Base-by-base conservation (phyloP, 2,329 filamentous ascomycete species). In the Curvularia lunata region DNA sequence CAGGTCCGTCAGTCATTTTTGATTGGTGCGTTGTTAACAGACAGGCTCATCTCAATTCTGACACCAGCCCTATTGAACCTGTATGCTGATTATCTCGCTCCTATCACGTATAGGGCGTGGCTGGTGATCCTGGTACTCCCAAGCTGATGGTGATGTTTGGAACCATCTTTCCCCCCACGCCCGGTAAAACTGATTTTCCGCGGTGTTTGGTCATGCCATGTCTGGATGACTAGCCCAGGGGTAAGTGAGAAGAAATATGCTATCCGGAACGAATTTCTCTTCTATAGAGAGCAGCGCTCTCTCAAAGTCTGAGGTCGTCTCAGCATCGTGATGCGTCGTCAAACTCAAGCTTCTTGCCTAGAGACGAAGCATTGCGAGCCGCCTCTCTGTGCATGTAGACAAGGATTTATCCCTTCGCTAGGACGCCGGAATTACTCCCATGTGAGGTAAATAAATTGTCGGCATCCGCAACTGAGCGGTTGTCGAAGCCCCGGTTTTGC, bases 281-380 rank as follows among this genome's bases (percentile, higher is more conserved):
- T 5, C 19, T 27, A n/a, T 9, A 48, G 32, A 40, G 32, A 47
- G 12, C 4, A 30, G 23, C 7, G n/a, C n/a, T 19, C 6, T 10
- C 27, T 27, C 34, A 10, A 23, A 32, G 25, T 23, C 40, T 13
- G 19, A 16, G 12, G 18, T 5, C n/a, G 13, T 27, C 38, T 10
- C 18, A 18, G 34, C 23, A 27, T 34, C 12, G 37, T 50, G 32
- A 49, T 48, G 48, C 25, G 57, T 56, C 32, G 56, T 65, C 40
- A 18, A 57, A 40, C 40, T 37, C 58, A 65, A 65, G 61, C 61
- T 65, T 63, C 46, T 57, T 58, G 58, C 56, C 56, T 56, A 57
- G 40, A 12, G 16, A 42, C 58, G 62, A 65, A 65, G 60, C 62
- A 55, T 56, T 50, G 38, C n/a, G 34, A 59, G 52, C 23, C 57